Percentiles rank a stretch among this genome's conserved stretches.
Conservation (phyloP, 176 grass and related monocot genomes). For the Aegilops speltoides region DNA sequence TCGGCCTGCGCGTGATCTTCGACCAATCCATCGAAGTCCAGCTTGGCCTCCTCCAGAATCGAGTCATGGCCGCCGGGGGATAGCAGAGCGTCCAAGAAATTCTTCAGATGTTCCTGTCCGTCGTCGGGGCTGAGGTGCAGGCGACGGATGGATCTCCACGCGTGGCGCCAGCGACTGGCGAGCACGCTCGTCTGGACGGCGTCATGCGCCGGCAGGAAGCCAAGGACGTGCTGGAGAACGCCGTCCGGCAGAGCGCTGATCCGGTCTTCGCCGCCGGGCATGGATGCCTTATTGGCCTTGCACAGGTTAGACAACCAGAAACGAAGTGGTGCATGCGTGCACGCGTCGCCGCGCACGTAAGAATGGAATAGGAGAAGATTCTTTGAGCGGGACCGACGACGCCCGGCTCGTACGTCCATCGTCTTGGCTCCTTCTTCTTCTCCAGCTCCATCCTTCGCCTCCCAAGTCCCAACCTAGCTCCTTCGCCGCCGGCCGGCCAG, state of each 20-base stretch:
- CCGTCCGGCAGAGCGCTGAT: background rate
- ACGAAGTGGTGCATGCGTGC: too few relatives aligned
- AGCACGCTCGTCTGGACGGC: background rate
- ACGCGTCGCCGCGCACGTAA: too few relatives aligned
- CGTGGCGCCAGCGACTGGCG: background rate
- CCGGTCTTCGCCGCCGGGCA: background rate
- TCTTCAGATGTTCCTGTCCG: too few relatives aligned
- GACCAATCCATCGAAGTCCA: background rate
- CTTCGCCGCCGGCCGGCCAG: too few relatives aligned
- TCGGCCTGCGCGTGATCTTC: too few relatives aligned
- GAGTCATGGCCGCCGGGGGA: background rate
- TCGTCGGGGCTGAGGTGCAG: background rate
- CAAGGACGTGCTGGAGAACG: background rate
- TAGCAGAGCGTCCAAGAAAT: background rate
- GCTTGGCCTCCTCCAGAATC: background rate
- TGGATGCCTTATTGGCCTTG: background rate
- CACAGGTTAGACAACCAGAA: too few relatives aligned
- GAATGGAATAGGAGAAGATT: too few relatives aligned
- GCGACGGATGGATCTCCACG: background rate
- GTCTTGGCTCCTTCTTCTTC: too few relatives aligned
- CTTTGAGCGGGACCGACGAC: too few relatives aligned
- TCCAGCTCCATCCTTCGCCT: too few relatives aligned
- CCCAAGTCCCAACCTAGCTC: too few relatives aligned
- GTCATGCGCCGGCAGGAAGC: background rate
- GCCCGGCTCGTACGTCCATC: too few relatives aligned